Evolutionary conservation across 441 rosid species (phyloP).

Genomic region (Pelargonium hybrid): DNA sequence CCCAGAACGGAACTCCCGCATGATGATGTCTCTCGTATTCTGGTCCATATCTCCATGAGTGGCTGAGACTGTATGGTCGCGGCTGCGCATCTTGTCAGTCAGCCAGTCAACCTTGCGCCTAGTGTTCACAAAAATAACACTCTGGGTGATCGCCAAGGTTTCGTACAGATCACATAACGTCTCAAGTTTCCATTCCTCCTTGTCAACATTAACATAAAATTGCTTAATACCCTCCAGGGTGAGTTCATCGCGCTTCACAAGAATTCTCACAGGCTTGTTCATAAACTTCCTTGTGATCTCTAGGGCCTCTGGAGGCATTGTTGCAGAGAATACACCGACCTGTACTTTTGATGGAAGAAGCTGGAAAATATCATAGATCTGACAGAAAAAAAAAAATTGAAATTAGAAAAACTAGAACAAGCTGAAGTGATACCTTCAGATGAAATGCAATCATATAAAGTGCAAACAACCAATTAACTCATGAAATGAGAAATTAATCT

Average conservation of each 20-base stretch:
- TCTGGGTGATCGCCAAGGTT: constrained; percentile 8
- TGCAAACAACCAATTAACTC: no score
- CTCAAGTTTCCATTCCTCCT: no score
- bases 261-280: constrained; percentile 11
- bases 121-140: constrained; percentile 10
- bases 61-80: constrained; percentile 4
- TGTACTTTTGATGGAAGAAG: neutral
- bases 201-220: no score
- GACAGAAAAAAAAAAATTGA: neutral
- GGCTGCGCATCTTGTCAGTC: constrained; percentile 7
- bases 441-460: no score
- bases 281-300: constrained; percentile 10
- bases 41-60: constrained; percentile 8
- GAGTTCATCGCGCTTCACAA: constrained; percentile 10
- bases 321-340: constrained; percentile 10
- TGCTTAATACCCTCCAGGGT: constrained; percentile 1
- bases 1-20: constrained; percentile 9
- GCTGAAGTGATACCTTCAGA: no score
- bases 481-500: no score
- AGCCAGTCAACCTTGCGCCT: constrained; percentile 14
- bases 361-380: constrained; percentile 5
- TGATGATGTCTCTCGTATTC: constrained; percentile 9
- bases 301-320: constrained; percentile 11
- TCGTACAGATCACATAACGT: neutral
- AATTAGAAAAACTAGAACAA: neutral